Conservation (phyloP, 2,329 filamentous ascomycete species). For the Talaromyces pinophilus region DNA sequence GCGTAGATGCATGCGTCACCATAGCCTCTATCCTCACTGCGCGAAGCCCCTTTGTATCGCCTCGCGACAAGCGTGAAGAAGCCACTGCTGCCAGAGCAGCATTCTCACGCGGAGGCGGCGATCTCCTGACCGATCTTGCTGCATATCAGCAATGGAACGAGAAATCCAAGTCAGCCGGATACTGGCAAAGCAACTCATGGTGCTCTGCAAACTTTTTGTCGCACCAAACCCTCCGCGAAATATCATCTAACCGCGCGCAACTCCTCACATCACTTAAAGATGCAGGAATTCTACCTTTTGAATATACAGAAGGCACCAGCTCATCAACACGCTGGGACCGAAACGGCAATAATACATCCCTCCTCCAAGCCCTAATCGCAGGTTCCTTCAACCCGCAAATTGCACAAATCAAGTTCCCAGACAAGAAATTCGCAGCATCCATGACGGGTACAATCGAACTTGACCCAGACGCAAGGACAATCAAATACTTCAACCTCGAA, state of each 20-base stretch:
- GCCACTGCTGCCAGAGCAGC: conserved; percentile 72
- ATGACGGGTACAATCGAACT: conserved; percentile 87
- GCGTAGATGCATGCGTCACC: conserved; percentile 81
- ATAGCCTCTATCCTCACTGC: conserved; percentile 92
- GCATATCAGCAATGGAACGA: conserved; percentile 81
- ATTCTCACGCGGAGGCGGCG: conserved; percentile 76
- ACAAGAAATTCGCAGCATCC: conserved; percentile 90
- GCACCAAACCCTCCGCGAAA: conserved; percentile 80
- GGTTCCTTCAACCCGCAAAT: conserved; percentile 82
- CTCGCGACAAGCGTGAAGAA: conserved; percentile 78
- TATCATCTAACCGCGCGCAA: conserved; percentile 80
- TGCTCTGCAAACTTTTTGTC: conserved; percentile 86
- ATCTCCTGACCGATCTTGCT: conserved; percentile 81
- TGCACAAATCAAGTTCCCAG: conserved; percentile 86
- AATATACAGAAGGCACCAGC: conserved; percentile 44
- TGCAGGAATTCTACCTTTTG: conserved; percentile 70
- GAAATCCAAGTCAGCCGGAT: conserved; percentile 55
- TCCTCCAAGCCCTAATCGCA: conserved; percentile 70
- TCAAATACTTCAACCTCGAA: conserved; percentile 88
- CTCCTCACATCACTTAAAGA: conserved; percentile 84
- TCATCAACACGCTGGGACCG: conserved; percentile 46
- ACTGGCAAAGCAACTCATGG: conserved; percentile 61
- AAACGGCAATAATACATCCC: conserved; percentile 43
- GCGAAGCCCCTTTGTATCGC: conserved; percentile 81
- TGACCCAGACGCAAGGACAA: conserved; percentile 86